phyloP scores from a whole-genome alignment of 306 rosid genomes.

The Cucurbita moschata region DNA sequence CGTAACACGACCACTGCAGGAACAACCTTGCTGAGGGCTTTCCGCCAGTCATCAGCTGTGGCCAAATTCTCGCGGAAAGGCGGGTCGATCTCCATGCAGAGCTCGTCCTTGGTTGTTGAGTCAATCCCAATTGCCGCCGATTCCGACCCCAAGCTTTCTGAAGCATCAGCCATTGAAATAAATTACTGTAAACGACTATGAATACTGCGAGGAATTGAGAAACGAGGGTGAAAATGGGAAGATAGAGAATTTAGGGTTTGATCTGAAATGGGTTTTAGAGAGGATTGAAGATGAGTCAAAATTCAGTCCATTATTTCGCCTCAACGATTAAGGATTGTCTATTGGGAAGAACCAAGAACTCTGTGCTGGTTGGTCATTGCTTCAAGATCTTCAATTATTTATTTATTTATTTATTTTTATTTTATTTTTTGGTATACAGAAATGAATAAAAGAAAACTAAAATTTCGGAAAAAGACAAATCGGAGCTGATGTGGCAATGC shows the following conservation, averaged over 20 bases:
- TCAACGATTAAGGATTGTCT: neutral
- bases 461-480: neutral
- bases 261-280: neutral
- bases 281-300: neutral
- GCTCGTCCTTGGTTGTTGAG: conserved; percentile 33
- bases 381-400: neutral
- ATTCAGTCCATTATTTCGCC: neutral
- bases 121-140: conserved; percentile 30
- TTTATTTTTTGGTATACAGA: neutral
- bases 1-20: conserved; percentile 86
- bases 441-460: neutral
- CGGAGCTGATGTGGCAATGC: neutral
- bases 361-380: neutral
- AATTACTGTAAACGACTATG: neutral
- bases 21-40: conserved; percentile 63
- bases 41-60: conserved; percentile 87
- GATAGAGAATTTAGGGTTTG: neutral
- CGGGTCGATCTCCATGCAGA: conserved; percentile 82
- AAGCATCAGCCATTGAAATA: conserved; percentile 44
- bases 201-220: neutral
- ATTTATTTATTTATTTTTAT: neutral
- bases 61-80: conserved; percentile 50
- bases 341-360: neutral
- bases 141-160: conserved; percentile 44
- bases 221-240: neutral